A percentile compares a stretch with the other conserved stretches of the same genome.
Conservation (phyloP, 1,139 yeast species). For the Torulaspora globosa region DNA sequence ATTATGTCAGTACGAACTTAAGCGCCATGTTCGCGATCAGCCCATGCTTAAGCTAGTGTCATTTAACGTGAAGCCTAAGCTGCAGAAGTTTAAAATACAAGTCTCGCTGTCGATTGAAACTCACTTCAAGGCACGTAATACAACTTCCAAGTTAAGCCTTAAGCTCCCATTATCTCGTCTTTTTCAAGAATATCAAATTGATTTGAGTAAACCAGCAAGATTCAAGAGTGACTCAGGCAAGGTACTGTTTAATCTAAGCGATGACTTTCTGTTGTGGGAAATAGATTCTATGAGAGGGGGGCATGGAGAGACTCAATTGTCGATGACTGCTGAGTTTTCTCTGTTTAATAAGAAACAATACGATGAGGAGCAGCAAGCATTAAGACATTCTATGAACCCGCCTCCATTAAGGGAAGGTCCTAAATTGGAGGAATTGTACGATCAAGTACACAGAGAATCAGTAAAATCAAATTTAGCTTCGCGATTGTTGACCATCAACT, state of each 20-base stretch:
- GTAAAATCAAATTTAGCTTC: slow-evolving; percentile 32
- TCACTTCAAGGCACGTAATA: slow-evolving; percentile 60
- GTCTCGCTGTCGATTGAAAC: slow-evolving; percentile 43
- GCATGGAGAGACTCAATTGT: slow-evolving; percentile 50
- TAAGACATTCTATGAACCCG: slow-evolving; percentile 41
- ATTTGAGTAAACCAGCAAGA: slow-evolving; percentile 50
- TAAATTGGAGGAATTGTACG: slow-evolving; percentile 37
- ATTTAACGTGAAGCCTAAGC: slow-evolving; percentile 30
- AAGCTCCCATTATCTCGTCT: slow-evolving; percentile 50
- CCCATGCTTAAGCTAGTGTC: slow-evolving; percentile 34
- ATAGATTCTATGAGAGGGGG: slow-evolving; percentile 47
- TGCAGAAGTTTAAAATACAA: slow-evolving; percentile 27
- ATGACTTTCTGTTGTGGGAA: slow-evolving; percentile 58
- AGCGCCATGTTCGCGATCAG: slow-evolving; percentile 41
- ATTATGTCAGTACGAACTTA: slow-evolving; percentile 48
- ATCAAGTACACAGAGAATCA: slow-evolving; percentile 41
- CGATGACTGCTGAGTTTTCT: slow-evolving; percentile 62
- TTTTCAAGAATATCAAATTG: slow-evolving; percentile 41
- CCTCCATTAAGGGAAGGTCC: slow-evolving; percentile 40
- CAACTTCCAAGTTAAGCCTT: slow-evolving; percentile 55
- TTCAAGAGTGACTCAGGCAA: slow-evolving; percentile 64
- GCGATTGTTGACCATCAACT: slow-evolving; percentile 53
- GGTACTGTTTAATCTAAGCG: slow-evolving; percentile 63
- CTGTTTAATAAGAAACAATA: slow-evolving; percentile 52
- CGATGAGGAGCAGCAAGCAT: slow-evolving; percentile 48